Evolutionary conservation across 768 basidiomycete species (phyloP).

Genomic region (Suillus ampliporus): DNA sequence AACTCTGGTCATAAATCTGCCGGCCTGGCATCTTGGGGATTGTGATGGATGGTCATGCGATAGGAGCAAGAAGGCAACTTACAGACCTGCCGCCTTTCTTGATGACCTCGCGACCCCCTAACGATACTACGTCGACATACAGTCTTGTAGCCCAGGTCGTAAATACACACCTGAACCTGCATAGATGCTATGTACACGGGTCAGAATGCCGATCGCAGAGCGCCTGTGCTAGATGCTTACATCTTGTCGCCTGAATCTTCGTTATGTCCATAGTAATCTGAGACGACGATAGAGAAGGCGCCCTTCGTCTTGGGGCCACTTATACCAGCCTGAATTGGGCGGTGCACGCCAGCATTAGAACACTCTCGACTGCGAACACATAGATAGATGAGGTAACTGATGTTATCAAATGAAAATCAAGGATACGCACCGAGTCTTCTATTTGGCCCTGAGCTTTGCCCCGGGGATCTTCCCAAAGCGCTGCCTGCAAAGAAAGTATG

Average conservation of each 20-base stretch:
- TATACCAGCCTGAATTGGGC: conserved; percentile 21
- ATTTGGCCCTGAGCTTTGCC: conserved; percentile 26
- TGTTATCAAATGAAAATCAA: conserved; percentile 3
- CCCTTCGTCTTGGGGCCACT: conserved; percentile 20
- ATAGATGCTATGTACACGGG: conserved; percentile 27
- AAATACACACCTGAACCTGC: conserved; percentile 24
- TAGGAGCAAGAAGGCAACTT: conserved; percentile 7
- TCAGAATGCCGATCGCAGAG: conserved; percentile 14
- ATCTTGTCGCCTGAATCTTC: conserved; percentile 31
- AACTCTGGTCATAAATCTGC: conserved; percentile 28
- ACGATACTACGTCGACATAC: not conserved
- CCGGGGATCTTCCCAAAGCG: conserved; percentile 32
- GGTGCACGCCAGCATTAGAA: conserved; percentile 25
- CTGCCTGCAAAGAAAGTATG: conserved; percentile 15
- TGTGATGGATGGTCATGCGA: not conserved
- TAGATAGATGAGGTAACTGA: not conserved
- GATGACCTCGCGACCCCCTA: conserved; percentile 24
- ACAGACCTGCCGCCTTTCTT: conserved; percentile 23
- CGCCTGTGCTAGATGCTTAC: conserved; percentile 26
- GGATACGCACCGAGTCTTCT: conserved; percentile 23
- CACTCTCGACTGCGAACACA: conserved; percentile 15
- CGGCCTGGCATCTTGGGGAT: conserved; percentile 24
- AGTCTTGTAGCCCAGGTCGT: not conserved
- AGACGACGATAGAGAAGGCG: conserved; percentile 25
- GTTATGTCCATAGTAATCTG: conserved; percentile 26